phyloP scores from a whole-genome alignment of 2,329 filamentous ascomycete genomes.

The Clarireedia sp. region DNA sequence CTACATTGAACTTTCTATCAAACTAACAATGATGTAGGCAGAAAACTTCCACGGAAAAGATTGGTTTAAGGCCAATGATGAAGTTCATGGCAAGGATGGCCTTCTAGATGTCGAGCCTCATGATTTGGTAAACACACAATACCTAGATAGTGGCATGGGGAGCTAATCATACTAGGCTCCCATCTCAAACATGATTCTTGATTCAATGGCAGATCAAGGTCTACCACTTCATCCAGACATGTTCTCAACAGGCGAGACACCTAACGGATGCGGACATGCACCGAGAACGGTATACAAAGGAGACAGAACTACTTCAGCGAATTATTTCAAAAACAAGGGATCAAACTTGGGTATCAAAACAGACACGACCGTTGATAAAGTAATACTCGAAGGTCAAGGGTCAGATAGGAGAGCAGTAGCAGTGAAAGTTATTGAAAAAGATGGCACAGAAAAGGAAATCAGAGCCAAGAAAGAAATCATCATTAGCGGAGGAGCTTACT shows the following conservation, averaged over 20 bases:
- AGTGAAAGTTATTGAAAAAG: constrained; percentile 36
- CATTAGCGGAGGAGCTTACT: constrained; percentile 39
- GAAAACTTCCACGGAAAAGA: constrained; percentile 51
- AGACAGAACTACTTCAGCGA: constrained; percentile 43
- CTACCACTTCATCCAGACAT: constrained; percentile 50
- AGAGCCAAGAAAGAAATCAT: constrained; percentile 41
- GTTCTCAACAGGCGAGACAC: constrained; percentile 45
- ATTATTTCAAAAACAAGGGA: constrained; percentile 39
- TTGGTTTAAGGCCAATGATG: constrained; percentile 44
- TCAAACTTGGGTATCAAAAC: constrained; percentile 35
- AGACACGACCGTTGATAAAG: constrained; percentile 43
- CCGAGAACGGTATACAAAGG: constrained; percentile 46
- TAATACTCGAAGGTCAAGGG: constrained; percentile 36
- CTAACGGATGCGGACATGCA: constrained; percentile 49
- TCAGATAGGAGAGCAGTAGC: constrained; percentile 37
- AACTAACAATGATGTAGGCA: constrained; percentile 28
- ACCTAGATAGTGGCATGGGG: no score
- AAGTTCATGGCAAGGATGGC: constrained; percentile 43
- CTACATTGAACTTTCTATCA: neutral
- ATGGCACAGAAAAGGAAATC: constrained; percentile 33
- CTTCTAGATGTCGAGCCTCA: constrained; percentile 49
- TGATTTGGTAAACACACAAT: constrained; percentile 36
- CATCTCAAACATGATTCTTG: constrained; percentile 46
- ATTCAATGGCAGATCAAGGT: constrained; percentile 47
- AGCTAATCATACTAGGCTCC: constrained; percentile 28